Conservation (phyloP, 345 rosid genomes). For the Psidium friedrichsthalianum region DNA sequence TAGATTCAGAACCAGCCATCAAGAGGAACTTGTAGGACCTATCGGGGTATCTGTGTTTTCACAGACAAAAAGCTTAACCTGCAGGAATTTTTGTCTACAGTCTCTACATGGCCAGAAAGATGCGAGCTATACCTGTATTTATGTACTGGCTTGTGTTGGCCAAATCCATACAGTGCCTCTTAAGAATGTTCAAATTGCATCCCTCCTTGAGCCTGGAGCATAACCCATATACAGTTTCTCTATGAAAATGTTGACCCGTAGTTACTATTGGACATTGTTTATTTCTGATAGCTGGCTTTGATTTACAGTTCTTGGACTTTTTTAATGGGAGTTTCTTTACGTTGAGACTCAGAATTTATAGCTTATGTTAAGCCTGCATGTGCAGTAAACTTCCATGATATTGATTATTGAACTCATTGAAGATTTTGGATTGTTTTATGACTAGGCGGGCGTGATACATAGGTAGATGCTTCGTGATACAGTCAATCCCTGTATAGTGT, state of each 20-base stretch:
- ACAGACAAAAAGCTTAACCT: background rate
- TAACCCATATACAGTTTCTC: background rate
- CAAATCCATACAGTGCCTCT: background rate
- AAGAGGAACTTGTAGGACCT: background rate
- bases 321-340: background rate
- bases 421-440: background rate
- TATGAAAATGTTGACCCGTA: background rate
- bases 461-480: background rate
- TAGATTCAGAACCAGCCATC: background rate
- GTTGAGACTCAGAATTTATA: background rate
- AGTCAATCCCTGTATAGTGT: background rate
- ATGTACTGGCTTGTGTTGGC: background rate
- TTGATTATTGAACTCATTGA: background rate
- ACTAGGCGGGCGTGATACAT: background rate
- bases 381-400: background rate
- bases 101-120: background rate
- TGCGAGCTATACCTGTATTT: background rate
- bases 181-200: background rate
- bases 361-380: background rate
- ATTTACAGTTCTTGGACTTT: background rate
- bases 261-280: background rate
- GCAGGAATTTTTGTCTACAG: background rate
- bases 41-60: background rate
- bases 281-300: background rate
- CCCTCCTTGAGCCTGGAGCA: background rate